Conservation (phyloP, 768 basidiomycete genomes). For the Neoboletus magnificus region DNA sequence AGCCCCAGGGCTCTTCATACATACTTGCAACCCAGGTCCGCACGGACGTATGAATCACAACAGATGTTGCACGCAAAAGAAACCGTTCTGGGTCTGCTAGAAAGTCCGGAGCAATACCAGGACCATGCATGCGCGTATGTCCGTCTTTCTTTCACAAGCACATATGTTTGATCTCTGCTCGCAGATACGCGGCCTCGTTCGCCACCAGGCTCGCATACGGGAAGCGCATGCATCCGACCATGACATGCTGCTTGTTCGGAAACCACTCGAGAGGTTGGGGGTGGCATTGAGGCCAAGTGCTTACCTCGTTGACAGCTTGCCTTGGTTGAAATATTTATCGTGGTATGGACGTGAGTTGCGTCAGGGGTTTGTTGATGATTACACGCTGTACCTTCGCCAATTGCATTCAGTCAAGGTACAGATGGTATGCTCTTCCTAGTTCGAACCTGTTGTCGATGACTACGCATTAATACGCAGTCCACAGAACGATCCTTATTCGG, state of each 20-base stretch:
- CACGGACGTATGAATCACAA: constrained; percentile 42
- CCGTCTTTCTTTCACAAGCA: constrained; percentile 35
- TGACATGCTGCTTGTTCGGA: constrained; percentile 18
- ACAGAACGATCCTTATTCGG: constrained; percentile 16
- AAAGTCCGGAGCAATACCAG: constrained; percentile 6
- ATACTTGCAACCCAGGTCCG: constrained; percentile 47
- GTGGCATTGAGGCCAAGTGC: constrained; percentile 26
- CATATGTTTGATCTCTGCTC: neutral
- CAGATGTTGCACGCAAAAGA: constrained; percentile 34
- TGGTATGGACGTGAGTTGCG: constrained; percentile 56
- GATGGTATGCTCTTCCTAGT: constrained; percentile 30
- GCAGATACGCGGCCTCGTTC: constrained; percentile 17
- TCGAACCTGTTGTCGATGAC: neutral
- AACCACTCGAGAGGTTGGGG: constrained; percentile 18
- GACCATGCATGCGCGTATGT: constrained; percentile 32
- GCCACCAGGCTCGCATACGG: constrained; percentile 20
- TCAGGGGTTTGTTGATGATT: constrained; percentile 48
- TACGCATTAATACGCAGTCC: neutral
- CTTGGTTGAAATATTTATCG: constrained; percentile 45
- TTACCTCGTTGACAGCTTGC: constrained; percentile 34
- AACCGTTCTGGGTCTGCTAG: constrained; percentile 9
- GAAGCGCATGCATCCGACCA: constrained; percentile 15
- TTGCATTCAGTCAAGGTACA: constrained; percentile 41
- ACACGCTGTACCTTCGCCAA: constrained; percentile 44
- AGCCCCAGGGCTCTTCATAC: constrained; percentile 47